A percentile compares a stretch with the other conserved stretches of the same genome.
Evolutionary conservation across 2,329 filamentous ascomycete genomes (phyloP).

Genomic region (Trichoderma semiorbis): DNA sequence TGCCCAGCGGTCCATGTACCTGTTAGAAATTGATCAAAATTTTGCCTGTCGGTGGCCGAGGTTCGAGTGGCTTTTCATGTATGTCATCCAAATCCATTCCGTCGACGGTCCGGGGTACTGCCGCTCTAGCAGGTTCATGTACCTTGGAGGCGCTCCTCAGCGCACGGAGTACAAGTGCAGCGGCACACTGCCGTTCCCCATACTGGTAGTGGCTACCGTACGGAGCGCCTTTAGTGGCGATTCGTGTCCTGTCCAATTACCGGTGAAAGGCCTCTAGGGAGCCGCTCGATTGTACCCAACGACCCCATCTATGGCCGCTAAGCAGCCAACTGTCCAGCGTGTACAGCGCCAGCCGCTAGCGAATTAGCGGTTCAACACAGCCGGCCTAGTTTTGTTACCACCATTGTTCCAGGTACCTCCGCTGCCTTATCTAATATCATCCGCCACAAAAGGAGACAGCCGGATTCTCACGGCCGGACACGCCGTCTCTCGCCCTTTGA

Average conservation of each 20-base stretch:
- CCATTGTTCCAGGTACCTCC: background rate
- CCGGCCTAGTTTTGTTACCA: background rate
- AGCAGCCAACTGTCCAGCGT: background rate
- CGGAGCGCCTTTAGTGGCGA: background rate
- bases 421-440: conserved; percentile 9
- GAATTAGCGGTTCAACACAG: background rate
- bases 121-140: background rate
- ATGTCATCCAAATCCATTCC: background rate
- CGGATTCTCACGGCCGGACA: conserved; percentile 19
- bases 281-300: background rate
- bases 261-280: background rate
- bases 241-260: background rate
- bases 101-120: background rate
- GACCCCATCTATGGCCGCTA: background rate
- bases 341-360: background rate
- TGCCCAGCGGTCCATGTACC: background rate
- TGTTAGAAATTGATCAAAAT: background rate
- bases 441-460: conserved; percentile 19
- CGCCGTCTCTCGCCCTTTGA: conserved; percentile 18
- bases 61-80: background rate
- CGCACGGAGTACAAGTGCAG: background rate
- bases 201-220: background rate
- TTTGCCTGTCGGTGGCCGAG: background rate
- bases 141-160: background rate
- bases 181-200: background rate